These are phyloP conservation scores for Xylariaceae sp. DNA, from an alignment of 2,329 filamentous ascomycete genomes.

Conservation along the genomic window DNA sequence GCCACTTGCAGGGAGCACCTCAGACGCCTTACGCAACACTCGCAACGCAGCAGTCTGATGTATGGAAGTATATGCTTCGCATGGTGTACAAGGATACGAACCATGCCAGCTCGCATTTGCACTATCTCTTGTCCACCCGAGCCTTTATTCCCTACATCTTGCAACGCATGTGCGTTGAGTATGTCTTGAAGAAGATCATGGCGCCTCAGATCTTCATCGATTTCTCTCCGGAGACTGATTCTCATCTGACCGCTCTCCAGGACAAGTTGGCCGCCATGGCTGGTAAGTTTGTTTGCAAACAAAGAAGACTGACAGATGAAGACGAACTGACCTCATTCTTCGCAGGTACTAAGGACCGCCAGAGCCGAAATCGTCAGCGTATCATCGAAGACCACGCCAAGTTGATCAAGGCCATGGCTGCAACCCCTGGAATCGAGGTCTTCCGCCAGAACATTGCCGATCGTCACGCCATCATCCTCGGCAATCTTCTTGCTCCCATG, in stretches of 20 bases:
- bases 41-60: conserved; percentile 20
- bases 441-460: conserved; percentile 24
- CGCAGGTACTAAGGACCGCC: conserved; percentile 8
- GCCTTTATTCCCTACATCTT: conserved; percentile 27
- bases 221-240: conserved; percentile 25
- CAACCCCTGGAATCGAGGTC: background rate
- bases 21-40: conserved; percentile 18
- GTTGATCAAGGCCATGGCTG: conserved; percentile 23
- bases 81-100: conserved; percentile 21
- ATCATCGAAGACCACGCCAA: conserved; percentile 32
- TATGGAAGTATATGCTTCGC: conserved; percentile 28
- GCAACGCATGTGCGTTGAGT: conserved; percentile 30
- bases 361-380: conserved; percentile 22
- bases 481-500: conserved; percentile 26
- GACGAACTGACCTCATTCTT: conserved; percentile 10
- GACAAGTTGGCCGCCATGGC: conserved; percentile 19
- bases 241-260: conserved; percentile 28
- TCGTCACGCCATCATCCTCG: conserved; percentile 23
- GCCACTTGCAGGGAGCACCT: conserved; percentile 18
- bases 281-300: conserved; percentile 9
- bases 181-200: conserved; percentile 30
- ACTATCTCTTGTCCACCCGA: conserved; percentile 21
- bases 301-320: too few species aligned
- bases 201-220: conserved; percentile 29
- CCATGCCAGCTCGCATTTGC: conserved; percentile 25